Conservation (phyloP, 345 rosid species). For the Lepidium aucheri region DNA sequence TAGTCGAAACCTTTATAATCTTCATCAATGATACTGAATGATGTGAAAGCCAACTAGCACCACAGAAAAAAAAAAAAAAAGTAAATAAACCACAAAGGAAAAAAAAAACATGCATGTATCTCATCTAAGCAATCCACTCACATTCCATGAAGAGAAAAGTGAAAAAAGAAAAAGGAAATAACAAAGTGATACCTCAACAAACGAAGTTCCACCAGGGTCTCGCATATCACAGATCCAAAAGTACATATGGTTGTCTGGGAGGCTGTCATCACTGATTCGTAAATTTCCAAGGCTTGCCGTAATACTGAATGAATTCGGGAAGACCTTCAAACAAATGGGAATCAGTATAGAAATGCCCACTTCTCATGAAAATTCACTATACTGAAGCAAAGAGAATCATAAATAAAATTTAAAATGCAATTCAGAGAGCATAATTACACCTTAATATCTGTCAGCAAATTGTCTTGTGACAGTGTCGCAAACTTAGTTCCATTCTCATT, state of each 20-base stretch:
- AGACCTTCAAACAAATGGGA: slow-evolving; percentile 47
- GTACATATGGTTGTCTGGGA: slow-evolving; percentile 69
- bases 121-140: background rate
- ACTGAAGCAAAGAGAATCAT: background rate
- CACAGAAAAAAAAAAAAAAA: background rate
- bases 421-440: slow-evolving; percentile 32
- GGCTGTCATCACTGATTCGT: slow-evolving; percentile 94
- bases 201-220: slow-evolving; percentile 93
- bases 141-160: background rate
- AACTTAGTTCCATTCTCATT: slow-evolving; percentile 85
- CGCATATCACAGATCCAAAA: slow-evolving; percentile 99
- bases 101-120: background rate
- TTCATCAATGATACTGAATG: slow-evolving; percentile 75
- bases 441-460: slow-evolving; percentile 80
- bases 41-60: slow-evolving; percentile 65
- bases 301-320: slow-evolving; percentile 91
- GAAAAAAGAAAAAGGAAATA: background rate
- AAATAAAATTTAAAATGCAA: slow-evolving; percentile 1
- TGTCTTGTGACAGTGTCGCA: slow-evolving; percentile 85
- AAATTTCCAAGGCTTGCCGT: slow-evolving; percentile 87
- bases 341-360: slow-evolving; percentile 1
- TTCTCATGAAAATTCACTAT: background rate
- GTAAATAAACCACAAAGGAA: background rate
- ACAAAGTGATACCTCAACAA: slow-evolving; percentile 62
- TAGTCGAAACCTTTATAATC: slow-evolving; percentile 88